phyloP scores from a whole-genome alignment of 2,329 filamentous ascomycete genomes.

The Pestalotiopsis sp. region DNA sequence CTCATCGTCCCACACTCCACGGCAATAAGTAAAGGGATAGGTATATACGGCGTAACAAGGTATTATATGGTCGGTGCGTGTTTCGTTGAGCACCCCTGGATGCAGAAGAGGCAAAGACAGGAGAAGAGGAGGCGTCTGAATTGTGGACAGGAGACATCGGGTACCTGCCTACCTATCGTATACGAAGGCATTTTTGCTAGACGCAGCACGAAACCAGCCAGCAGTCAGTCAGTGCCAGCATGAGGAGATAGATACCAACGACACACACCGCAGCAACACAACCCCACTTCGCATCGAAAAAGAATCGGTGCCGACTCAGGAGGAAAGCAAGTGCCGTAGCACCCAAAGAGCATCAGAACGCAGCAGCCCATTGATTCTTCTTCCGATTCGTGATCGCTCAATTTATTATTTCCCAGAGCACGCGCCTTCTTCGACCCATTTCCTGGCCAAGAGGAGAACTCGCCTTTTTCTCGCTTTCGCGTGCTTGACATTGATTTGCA shows the following conservation, averaged over 20 bases:
- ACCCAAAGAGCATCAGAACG: background rate
- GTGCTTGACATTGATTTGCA: background rate
- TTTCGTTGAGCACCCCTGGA: background rate
- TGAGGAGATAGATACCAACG: background rate
- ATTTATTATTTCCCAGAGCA: background rate
- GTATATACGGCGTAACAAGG: background rate
- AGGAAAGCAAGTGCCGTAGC: background rate
- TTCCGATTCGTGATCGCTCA: background rate
- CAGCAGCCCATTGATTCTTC: background rate
- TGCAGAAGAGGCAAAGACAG: background rate
- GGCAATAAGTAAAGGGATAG: background rate
- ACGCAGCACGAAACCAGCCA: background rate
- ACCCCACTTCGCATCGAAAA: conserved; percentile 15
- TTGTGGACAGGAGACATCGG: background rate
- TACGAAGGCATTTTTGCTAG: background rate
- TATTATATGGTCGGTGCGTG: background rate
- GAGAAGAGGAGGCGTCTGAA: background rate
- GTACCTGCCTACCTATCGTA: background rate
- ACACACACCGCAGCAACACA: background rate
- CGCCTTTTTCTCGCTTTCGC: background rate
- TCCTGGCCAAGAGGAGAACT: conserved; percentile 3
- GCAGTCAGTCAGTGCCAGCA: background rate
- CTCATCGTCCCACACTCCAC: background rate
- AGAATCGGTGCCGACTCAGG: conserved; percentile 14
- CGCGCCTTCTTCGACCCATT: conserved; percentile 1